Evolutionary conservation across 176 grass and related monocot species (phyloP), one percentile per base, ranked within the genome.

Genomic region (Coix lacrymajobi): DNA sequence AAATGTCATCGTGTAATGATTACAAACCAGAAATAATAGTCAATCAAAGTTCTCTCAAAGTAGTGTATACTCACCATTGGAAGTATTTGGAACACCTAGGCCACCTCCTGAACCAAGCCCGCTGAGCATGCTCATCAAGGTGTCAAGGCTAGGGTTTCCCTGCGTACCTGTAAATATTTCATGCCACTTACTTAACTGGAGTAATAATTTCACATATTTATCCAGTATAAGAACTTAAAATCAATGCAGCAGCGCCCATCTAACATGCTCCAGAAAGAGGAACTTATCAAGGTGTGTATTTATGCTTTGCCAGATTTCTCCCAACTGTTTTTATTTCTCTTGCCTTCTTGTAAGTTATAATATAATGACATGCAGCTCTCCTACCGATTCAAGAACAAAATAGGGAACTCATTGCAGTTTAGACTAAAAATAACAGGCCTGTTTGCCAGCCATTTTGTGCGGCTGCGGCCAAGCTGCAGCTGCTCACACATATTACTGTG

Each of bases 111-210:
- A 83, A 58, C 96, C 93, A 90, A 99, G 92, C 78, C 93, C 97
- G 13, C 93, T 89, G 73, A 99, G 92, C 89, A 99, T 94, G 85
- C 87, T 85, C 97, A 94, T 94, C 77, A 99, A 83, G 76, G 87
- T 82, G 64, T 99, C 97, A 56, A 99, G 67, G 20, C 83, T 84
- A 36, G 82, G 82, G 62, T 86, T 93, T 73, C 76, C 87, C 16
- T 11, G 74, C 1, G 31, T 81, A 61, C 91, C 97, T 94, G 83
- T 78, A 83, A 68, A 82, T 83, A 28, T 73, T 46, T 33, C 28
- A 49, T 48, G 16, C 22, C 17, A 62, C 33, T 4, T 66, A 25
- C 70, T 85, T 49, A 87, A 76, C 43, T 48, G 63, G 34, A 58
- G 44, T 64, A 49, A 58, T 11, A 62, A 31, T 62, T 40, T 77